Base-by-base conservation (phyloP, 805 yeast species). In the Scheffersomyces coipomensis region DNA sequence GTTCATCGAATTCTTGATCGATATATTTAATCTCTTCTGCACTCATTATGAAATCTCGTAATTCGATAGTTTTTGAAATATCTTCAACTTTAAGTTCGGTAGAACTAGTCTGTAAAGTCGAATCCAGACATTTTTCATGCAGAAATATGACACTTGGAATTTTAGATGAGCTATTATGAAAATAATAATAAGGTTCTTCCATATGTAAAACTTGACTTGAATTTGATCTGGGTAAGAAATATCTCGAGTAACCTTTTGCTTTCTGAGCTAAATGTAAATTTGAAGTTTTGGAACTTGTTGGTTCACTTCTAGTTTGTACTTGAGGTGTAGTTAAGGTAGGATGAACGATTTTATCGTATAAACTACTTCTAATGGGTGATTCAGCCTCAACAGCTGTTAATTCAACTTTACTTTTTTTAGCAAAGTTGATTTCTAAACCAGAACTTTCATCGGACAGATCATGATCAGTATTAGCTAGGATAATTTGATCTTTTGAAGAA, bases 121-220 rank as follows among this genome's bases (percentile, higher is more conserved):
- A 27, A 27, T 15, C 10, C 30, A 27, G 30, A 27, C 18, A 13
- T 13, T n/a, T 13, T 27, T 27, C 30, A 13, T 13, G 7, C 8
- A 6, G 5, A 15, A 27, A 27, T 27, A 27, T 13, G 4, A 27
- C 30, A 27, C 30, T 27, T 13, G 17, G 30, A 13, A 12, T 27
- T 13, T 5, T n/a, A 9, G 39, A 15, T 12, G 25, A 19, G 4
- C 7, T 33, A 15, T 32, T 30, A 9, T 27, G 26, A 33, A 42
- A 47, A 25, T 49, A 49, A 30, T 49, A 49, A 22, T 37, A 37
- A 2, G 52, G 47, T 5, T 42, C 43, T 17, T 43, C 48, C 33
- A 45, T 32, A 13, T 45, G 39, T 15, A 34, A 34, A 9, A 49
- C 27, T 10, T 38, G 32, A 15, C 19, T 16, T 12, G 37, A 22